Base-by-base conservation (phyloP, 2,329 filamentous ascomycete genomes). In the Bisporella sp. region DNA sequence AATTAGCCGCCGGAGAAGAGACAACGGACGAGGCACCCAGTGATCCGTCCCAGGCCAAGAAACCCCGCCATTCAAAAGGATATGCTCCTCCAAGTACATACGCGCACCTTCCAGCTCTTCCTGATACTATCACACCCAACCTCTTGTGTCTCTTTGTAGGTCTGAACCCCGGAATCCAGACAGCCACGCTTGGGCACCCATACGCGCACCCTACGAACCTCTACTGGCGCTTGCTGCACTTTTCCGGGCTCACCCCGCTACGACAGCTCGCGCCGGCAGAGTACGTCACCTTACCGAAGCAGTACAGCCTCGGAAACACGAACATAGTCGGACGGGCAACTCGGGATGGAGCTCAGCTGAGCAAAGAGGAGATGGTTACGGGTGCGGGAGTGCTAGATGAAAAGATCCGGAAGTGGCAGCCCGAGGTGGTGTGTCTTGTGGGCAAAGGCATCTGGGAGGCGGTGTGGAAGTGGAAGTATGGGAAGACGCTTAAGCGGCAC, bases 151-250 rank as follows among this genome's bases (percentile, higher is more conserved):
- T 89, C 58, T 87, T 88, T 69, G 76, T 91, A 52, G 87, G 87
- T 41, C 80, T 88, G 31, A 92, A 92, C 67, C 87, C 87, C 1
- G 87, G 87, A 51, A 71, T 92, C 43, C 72, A 77, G 60, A 91
- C 87, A 5, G 84, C 87, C 1, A 76, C 76, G 3, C 74, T 74
- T 1, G 86, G 87, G 12, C 86, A 90, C 66, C 84, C 85, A 29
- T 91, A 89, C 67, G 85, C 85, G 0, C 85, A 90, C 68, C 87
- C 86, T 0, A 84, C 82, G 5, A 92, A 92, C 65, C 76, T 82
- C 41, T 92, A 90, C 71, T 92, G 87, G 77, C 75, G 72, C 54
- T 67, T 79, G 6, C 64, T 80, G 5, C 69, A 78, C 60, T 62
- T 66, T 9, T 73, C 70, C 1, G 76, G 77, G 6, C 71, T 75